A percentile compares a stretch with the other conserved stretches of the same genome.
Evolutionary conservation across 495 filamentous ascomycete genomes (phyloP).

Genomic region (Neurospora africana): DNA sequence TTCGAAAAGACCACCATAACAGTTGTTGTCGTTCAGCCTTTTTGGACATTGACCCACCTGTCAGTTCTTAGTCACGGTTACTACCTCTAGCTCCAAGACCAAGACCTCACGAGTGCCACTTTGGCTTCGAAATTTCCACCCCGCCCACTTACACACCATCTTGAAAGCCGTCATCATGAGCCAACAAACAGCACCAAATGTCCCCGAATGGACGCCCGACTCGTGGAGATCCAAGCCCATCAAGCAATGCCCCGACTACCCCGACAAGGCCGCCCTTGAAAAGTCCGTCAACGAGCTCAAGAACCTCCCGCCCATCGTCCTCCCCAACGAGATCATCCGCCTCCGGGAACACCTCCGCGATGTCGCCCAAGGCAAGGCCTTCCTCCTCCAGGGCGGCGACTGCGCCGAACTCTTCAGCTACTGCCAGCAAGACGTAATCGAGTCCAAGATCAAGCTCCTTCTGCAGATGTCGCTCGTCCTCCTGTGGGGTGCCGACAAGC

Average conservation of each 20-base stretch:
- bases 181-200: neutral
- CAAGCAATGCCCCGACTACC: constrained; percentile 79
- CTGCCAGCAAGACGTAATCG: constrained; percentile 79
- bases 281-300: constrained; percentile 60
- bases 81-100: neutral
- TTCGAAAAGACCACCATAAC: neutral
- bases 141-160: neutral
- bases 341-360: constrained; percentile 68
- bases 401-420: constrained; percentile 97
- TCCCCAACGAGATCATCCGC: constrained; percentile 70
- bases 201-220: constrained; percentile 40
- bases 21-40: neutral
- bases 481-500: constrained; percentile 82
- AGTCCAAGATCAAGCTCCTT: constrained; percentile 91
- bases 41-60: neutral
- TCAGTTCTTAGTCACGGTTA: neutral
- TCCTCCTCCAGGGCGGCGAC: constrained; percentile 92
- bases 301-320: constrained; percentile 79
- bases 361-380: constrained; percentile 85
- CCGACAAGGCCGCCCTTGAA: constrained; percentile 51
- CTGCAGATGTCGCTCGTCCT: constrained; percentile 93
- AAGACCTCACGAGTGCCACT: neutral
- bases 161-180: constrained; percentile 3
- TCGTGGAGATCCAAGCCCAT: constrained; percentile 89
- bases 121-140: neutral